Evolutionary conservation across 2,329 filamentous ascomycete species (phyloP), one percentile per base, ranked within the genome.

Genomic region (Penicillium sp.): DNA sequence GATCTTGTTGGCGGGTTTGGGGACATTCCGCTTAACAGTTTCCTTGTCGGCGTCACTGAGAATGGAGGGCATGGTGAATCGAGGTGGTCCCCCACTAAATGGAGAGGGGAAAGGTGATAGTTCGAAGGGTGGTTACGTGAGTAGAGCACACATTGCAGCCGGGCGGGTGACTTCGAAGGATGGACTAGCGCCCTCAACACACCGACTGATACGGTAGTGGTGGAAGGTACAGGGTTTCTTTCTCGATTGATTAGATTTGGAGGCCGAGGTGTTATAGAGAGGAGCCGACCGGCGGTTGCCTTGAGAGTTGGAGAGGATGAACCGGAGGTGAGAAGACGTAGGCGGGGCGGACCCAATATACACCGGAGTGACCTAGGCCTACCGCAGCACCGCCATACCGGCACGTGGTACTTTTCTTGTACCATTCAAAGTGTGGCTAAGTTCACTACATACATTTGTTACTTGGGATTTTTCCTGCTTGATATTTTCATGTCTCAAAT

Each of bases 1-100:
- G 77, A 99, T 97, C 82, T 97, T 97, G 86, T 97, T 99, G 70
- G 88, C 87, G 63, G 91, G 86, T 77, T 96, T 97, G 61, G 94
- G 93, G 54, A 99, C 91, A 68, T 89, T 89, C 73, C 94, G 89
- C 81, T 95, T 96, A 77, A 99, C 93, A 60, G 88, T 96, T 79
- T 95, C 90, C 83, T 96, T 97, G 81, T 99, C 94, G 71, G 93
- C 89, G 71, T 97, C 93, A 73, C 83, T 90, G 57, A 99, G 85
- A 65, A 96, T 86, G 19, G 84, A 85, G 58, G 84, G 84, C 79
- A 81, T 81, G 63, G 60, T 72, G 70, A 63, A 59, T 67, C 45
- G 52, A 59, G 43, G 48, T 42, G 37, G 33, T 19, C 54, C 46
- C 50, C 40, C 53, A 31, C 42, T 48, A 33, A 45, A 48, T 25